A percentile compares a stretch with the other conserved stretches of the same genome.
phyloP scores from a whole-genome alignment of 2,329 filamentous ascomycete species.

The Tolypocladium tundrense region DNA sequence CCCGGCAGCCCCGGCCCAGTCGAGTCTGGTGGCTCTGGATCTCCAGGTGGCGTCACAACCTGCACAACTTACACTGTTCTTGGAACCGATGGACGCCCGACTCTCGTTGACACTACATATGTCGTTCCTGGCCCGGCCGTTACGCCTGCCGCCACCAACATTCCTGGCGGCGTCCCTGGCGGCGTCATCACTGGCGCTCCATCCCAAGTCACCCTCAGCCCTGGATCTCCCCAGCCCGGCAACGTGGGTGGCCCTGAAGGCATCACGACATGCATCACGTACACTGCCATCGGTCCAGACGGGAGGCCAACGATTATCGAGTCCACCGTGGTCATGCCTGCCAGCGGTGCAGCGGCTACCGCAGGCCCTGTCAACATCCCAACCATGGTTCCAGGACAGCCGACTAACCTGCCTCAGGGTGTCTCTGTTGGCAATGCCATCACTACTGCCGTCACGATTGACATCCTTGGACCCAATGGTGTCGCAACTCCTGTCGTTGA shows the following conservation, averaged over 20 bases:
- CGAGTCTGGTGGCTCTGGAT: not conserved
- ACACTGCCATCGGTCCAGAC: slow-evolving; percentile 15
- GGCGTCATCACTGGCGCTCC: slow-evolving; percentile 13
- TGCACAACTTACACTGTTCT: slow-evolving; percentile 18
- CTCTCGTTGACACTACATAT: slow-evolving; percentile 17
- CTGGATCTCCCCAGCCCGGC: not conserved
- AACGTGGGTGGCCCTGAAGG: slow-evolving; percentile 1
- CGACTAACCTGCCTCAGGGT: slow-evolving; percentile 9
- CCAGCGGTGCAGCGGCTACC: slow-evolving; percentile 10
- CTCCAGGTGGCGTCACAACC: slow-evolving; percentile 9
- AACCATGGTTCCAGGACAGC: slow-evolving; percentile 7
- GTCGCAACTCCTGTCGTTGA: slow-evolving; percentile 17
- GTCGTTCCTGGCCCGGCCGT: slow-evolving; percentile 9
- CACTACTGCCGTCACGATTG: slow-evolving; percentile 19
- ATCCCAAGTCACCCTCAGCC: slow-evolving; percentile 8
- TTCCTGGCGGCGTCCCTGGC: slow-evolving; percentile 4
- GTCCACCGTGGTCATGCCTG: slow-evolving; percentile 17
- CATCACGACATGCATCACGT: slow-evolving; percentile 19
- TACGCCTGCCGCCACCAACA: slow-evolving; percentile 2
- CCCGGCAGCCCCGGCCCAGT: slow-evolving; percentile 6
- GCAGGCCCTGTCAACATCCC: slow-evolving; percentile 7
- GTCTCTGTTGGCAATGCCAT: slow-evolving; percentile 7
- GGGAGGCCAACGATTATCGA: slow-evolving; percentile 14
- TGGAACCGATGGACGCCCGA: slow-evolving; percentile 16
- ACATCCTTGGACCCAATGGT: slow-evolving; percentile 21